Base-by-base conservation (phyloP, 1,284 basidiomycete genomes). In the Lignosus rhinocerotis region DNA sequence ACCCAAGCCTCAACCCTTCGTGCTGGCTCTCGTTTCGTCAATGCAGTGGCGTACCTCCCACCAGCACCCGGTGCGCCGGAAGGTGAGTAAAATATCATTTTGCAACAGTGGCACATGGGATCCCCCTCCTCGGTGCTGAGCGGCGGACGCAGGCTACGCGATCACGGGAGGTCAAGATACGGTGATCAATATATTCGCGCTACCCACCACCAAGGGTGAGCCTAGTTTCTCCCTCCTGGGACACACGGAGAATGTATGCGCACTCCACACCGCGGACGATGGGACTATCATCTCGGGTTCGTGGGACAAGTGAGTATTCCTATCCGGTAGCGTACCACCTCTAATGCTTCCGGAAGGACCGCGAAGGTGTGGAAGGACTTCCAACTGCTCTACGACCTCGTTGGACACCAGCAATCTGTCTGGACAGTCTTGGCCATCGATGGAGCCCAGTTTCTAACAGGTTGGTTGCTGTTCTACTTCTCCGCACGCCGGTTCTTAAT, bases 291-390 rank as follows among this genome's bases (percentile, higher is more conserved):
- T 96, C 56, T 96, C 94, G n/a, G 96, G 96, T 19, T 96, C 94
- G 59, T 99, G 96, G 96, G 97, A 99, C 76, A 90, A 83, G 94
- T 94, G 69, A 74, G 88, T 74, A 16, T 6, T 58, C 52, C 42
- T 14, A 46, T 43, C 56, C 25, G 11, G 16, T 31, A 38, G 17
- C 42, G 46, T 64, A 30, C 14, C 25, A 16, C 56, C 50, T 54
- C 53, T 21, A 51, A 46, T 46, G 16, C 4, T 39, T 42, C 43
- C 16, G 58, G 43, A 69, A 96, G 94, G 67, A 95, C 95, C 0
- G 96, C 94, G 19, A 92, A 92, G 74, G 87, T 99, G 0, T 99
- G 97, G 97, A 89, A 86, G 71, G 77, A 92, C 69, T 94, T 90
- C 69, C 75, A 88, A 66, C 79, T 89, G 61, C 80, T 81, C 3